Evolutionary conservation across 2,329 filamentous ascomycete genomes (phyloP), one percentile per base, ranked within the genome.

Genomic region (Didymella arachidicola): DNA sequence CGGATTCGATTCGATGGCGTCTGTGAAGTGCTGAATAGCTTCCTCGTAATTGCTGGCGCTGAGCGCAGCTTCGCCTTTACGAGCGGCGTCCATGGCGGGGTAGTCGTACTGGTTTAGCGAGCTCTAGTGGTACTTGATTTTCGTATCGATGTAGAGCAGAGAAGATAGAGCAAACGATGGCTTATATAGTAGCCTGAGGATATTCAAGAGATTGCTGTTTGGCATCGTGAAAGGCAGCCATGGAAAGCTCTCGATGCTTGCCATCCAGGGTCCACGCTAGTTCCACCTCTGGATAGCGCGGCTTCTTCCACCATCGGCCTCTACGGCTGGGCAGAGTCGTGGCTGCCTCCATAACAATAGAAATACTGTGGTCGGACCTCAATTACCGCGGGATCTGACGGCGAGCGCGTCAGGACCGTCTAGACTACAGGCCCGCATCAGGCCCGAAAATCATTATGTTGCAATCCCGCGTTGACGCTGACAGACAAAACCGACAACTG

Each of bases 1-100:
- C 0, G 89, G 87, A 12, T 82, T 82, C 67, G 88, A 83, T 16
- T 79, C 72, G 65, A 97, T 84, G 19, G 92, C 93, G 12, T 82
- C 80, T 14, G 83, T 80, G 76, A 87, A 95, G 52, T 69, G 84
- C 34, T 80, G 75, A 66, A 97, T 85, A 43, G 91, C 93, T 45
- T 83, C 81, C 5, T 83, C 79, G 76, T 87, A 94, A 60, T 93
- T 83, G 49, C 83, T 84, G 8, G 78, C 80, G 27, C 85, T 79
- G 57, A 92, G 82, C 55, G 92, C 86, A 61, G 82, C 80, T 57
- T 83, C 83, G 59, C 86, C 93, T 61, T 84, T 78, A 19, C 77
- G 75, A 55, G 84, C 83, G 43, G 82, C 75, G 63, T 85, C 80
- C 80, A 87, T 87, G 64, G 71, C 54, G 70, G 71, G 68, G 69